Conservation (phyloP, 768 basidiomycete genomes). For the Rhodocollybia butyracea region DNA sequence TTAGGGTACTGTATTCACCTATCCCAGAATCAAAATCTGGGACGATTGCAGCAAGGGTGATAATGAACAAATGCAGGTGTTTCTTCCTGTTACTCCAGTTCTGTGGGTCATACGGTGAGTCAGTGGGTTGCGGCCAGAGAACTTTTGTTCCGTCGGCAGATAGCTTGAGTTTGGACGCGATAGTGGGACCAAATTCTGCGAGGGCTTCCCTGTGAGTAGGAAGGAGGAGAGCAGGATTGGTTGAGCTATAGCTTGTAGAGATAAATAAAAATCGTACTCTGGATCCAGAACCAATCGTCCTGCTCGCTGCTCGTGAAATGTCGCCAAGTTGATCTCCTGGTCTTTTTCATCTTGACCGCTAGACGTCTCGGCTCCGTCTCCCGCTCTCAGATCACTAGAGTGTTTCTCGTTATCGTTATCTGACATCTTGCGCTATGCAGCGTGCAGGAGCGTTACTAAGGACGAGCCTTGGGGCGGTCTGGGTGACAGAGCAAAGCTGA, state of each 20-base stretch:
- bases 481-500: too few species aligned
- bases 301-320: conserved; percentile 39
- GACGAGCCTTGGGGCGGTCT: too few species aligned
- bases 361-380: background rate
- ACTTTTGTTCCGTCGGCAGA: conserved; percentile 54
- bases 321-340: conserved; percentile 14
- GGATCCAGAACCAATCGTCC: conserved; percentile 64
- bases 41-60: conserved; percentile 61
- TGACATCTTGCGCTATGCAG: too few species aligned
- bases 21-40: conserved; percentile 69
- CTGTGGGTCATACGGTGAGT: conserved; percentile 24
- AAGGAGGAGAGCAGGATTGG: too few species aligned
- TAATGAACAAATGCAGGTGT: conserved; percentile 52
- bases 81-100: conserved; percentile 52
- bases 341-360: background rate
- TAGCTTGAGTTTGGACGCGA: conserved; percentile 56
- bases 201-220: conserved; percentile 47
- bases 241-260: background rate
- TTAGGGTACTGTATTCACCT: conserved; percentile 31
- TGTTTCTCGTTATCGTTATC: background rate
- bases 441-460: too few species aligned
- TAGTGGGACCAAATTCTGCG: conserved; percentile 54
- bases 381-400: background rate
- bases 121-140: conserved; percentile 68
- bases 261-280: conserved; percentile 27